These are phyloP conservation scores for Peronospora belbahrii DNA, from an alignment of 352 stramenopile species.

Conservation along the genomic window DNA sequence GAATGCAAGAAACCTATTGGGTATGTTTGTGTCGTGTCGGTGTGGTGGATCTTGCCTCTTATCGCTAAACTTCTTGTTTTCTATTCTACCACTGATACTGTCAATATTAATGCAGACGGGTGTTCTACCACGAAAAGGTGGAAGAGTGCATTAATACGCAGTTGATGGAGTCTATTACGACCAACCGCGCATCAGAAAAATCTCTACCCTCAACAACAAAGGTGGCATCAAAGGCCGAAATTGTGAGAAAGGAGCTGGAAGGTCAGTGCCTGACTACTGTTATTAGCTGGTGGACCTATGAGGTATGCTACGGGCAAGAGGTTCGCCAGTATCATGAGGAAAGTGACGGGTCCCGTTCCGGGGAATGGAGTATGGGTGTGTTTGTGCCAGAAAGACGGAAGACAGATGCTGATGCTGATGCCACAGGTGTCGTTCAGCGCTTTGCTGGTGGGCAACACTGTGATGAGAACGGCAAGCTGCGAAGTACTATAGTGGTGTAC, in stretches of 20 bases:
- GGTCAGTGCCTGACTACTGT: constrained; percentile 49
- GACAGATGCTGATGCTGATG: constrained; percentile 13
- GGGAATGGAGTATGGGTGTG: constrained; percentile 80
- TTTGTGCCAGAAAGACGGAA: constrained; percentile 34
- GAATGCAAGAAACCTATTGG: constrained; percentile 73
- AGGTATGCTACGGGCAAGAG: constrained; percentile 75
- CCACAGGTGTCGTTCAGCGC: constrained; percentile 55
- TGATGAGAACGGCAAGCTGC: constrained; percentile 73
- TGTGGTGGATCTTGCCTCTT: too few species aligned
- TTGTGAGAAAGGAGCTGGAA: constrained; percentile 47
- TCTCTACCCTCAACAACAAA: constrained; percentile 26
- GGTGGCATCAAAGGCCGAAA: constrained; percentile 27
- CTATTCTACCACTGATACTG: neutral
- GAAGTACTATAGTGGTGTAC: constrained; percentile 67
- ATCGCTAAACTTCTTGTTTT: too few species aligned
- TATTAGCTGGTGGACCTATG: constrained; percentile 79
- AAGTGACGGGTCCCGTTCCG: constrained; percentile 51
- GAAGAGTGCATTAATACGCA: constrained; percentile 62
- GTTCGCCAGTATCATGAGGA: constrained; percentile 82
- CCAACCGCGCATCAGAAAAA: constrained; percentile 33
- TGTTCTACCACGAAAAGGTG: constrained; percentile 75
- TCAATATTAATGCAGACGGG: constrained; percentile 36
- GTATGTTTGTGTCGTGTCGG: constrained; percentile 26
- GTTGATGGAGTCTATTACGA: constrained; percentile 42
- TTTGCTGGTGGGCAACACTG: constrained; percentile 73